Evolutionary conservation across 1,284 basidiomycete genomes (phyloP).

Genomic region (Rhodotorula sp.): DNA sequence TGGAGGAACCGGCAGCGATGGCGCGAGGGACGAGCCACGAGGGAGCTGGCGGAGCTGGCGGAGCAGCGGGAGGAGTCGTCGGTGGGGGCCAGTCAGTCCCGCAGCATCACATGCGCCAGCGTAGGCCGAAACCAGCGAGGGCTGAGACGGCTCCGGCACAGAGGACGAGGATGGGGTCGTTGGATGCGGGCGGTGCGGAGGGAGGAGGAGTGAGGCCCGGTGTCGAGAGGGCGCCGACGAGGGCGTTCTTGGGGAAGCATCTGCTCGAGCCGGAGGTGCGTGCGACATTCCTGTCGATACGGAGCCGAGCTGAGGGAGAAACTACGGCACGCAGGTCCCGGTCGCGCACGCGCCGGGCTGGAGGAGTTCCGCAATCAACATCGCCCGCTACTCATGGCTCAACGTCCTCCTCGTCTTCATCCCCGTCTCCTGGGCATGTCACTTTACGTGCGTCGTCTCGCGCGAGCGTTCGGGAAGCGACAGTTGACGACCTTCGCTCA

Average conservation of each 20-base stretch:
- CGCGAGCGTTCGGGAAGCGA: neutral
- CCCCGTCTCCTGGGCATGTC: slow-evolving; percentile 44
- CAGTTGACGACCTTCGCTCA: neutral
- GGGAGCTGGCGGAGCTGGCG: no score
- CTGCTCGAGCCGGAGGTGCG: slow-evolving; percentile 22
- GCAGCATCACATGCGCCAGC: neutral
- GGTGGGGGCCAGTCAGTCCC: neutral
- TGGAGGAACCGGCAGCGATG: neutral
- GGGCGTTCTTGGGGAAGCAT: neutral
- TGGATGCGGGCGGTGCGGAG: no score
- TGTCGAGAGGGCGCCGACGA: neutral
- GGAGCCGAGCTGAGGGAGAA: no score
- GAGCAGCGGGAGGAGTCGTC: no score
- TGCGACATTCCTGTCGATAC: no score
- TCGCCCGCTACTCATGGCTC: slow-evolving; percentile 53
- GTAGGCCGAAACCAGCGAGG: neutral
- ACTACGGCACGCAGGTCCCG: neutral
- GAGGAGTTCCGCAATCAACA: slow-evolving; percentile 47
- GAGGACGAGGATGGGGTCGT: no score
- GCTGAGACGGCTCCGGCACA: neutral
- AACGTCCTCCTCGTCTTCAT: slow-evolving; percentile 57
- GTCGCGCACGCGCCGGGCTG: slow-evolving; percentile 22
- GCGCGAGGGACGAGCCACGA: neutral
- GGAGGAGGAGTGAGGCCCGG: neutral
- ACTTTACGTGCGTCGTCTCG: slow-evolving; percentile 26